phyloP scores from a whole-genome alignment of 768 basidiomycete genomes.

The Sarcodon sp. region DNA sequence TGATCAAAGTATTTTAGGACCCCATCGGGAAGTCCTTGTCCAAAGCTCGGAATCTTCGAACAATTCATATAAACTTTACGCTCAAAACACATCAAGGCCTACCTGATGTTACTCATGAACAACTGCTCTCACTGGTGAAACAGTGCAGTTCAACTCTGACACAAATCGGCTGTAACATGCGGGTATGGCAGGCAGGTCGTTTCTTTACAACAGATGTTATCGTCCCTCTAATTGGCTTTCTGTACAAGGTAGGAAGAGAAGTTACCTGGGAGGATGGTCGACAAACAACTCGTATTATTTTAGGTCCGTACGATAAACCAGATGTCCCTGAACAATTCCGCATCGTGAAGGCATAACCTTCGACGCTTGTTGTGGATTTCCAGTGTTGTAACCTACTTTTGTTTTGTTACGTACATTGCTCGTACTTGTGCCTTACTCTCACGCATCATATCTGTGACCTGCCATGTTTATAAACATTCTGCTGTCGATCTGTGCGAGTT shows the following conservation, averaged over 20 bases:
- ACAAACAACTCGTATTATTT: conserved; percentile 23
- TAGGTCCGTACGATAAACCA: conserved; percentile 46
- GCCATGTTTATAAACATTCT: no score
- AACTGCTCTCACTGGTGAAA: conserved; percentile 26
- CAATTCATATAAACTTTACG: conserved; percentile 49
- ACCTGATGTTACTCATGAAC: conserved; percentile 6
- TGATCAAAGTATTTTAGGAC: conserved; percentile 17
- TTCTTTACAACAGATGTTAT: neutral
- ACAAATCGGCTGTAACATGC: conserved; percentile 57
- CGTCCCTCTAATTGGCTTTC: neutral
- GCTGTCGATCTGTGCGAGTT: no score
- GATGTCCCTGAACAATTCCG: conserved; percentile 65
- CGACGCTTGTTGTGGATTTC: no score
- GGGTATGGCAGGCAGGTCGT: conserved; percentile 53
- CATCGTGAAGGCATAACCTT: conserved; percentile 39
- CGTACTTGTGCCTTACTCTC: no score
- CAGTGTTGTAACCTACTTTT: no score
- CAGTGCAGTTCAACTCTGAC: conserved; percentile 37
- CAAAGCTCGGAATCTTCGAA: conserved; percentile 31
- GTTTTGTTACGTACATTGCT: no score
- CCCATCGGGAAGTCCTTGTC: conserved; percentile 28
- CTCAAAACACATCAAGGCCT: conserved; percentile 8
- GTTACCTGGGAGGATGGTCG: conserved; percentile 20
- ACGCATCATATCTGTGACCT: no score
- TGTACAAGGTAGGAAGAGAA: conserved; percentile 30